Percentiles rank a stretch among this genome's conserved stretches.
phyloP scores from a whole-genome alignment of 2,329 filamentous ascomycete species.

The Aschersonia sp. region DNA sequence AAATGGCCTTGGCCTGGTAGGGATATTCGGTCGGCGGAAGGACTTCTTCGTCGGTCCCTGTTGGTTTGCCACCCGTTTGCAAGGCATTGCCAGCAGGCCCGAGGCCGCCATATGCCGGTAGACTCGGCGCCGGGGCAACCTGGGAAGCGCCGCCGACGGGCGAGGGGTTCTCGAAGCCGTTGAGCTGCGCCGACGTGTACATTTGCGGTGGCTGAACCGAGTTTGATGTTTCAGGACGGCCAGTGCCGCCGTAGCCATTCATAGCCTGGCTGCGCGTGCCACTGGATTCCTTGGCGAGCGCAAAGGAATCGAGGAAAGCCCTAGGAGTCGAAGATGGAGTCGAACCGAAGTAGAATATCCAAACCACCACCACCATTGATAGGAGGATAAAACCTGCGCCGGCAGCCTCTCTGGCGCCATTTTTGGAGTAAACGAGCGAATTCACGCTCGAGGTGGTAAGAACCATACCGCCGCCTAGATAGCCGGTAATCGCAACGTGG shows the following conservation, averaged over 20 bases:
- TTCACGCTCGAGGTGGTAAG: conserved; percentile 80
- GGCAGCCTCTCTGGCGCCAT: conserved; percentile 66
- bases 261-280: conserved; percentile 56
- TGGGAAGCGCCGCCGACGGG: conserved; percentile 60
- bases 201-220: conserved; percentile 76
- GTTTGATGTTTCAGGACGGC: conserved; percentile 71
- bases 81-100: conserved; percentile 12
- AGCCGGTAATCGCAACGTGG: conserved; percentile 82
- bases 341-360: conserved; percentile 98
- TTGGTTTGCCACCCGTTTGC: conserved; percentile 24
- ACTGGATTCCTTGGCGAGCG: conserved; percentile 72
- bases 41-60: conserved; percentile 39
- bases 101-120: conserved; percentile 16
- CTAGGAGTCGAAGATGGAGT: conserved; percentile 75
- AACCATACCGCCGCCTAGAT: conserved; percentile 69
- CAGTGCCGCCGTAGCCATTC: conserved; percentile 56
- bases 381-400: conserved; percentile 88
- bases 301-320: conserved; percentile 90
- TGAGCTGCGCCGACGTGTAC: conserved; percentile 93
- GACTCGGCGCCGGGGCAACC: conserved; percentile 26
- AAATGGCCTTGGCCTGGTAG: conserved; percentile 95
- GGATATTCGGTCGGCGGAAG: conserved; percentile 81
- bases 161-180: conserved; percentile 91
- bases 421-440: conserved; percentile 62
- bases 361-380: conserved; percentile 85